phyloP scores from a whole-genome alignment of 2,329 filamentous ascomycete genomes.

The Neonectria magnoliae region DNA sequence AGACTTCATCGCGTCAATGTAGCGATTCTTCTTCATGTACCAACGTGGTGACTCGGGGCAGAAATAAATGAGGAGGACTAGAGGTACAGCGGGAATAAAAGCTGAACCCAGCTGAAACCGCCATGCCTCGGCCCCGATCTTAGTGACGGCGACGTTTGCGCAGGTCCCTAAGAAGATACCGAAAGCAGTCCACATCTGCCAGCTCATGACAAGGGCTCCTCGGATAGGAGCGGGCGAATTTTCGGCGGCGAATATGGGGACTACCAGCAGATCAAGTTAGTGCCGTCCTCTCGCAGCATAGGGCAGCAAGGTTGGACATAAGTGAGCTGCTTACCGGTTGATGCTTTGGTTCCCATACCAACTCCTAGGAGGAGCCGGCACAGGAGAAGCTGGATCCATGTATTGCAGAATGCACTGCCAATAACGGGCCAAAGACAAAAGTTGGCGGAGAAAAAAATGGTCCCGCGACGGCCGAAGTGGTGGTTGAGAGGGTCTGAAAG shows the following conservation, averaged over 20 bases:
- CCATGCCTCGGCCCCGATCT: conserved; percentile 59
- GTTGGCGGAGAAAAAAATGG: conserved; percentile 78
- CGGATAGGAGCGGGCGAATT: conserved; percentile 75
- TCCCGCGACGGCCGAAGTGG: conserved; percentile 55
- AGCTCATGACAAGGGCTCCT: conserved; percentile 83
- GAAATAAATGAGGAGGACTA: conserved; percentile 68
- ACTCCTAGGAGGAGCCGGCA: conserved; percentile 79
- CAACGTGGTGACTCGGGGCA: conserved; percentile 74
- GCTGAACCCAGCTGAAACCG: conserved; percentile 72
- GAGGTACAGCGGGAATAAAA: conserved; percentile 68
- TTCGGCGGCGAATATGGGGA: conserved; percentile 81
- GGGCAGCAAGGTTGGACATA: neutral
- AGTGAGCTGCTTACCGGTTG: conserved; percentile 56
- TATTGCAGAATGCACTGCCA: conserved; percentile 75
- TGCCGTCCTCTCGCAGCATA: neutral
- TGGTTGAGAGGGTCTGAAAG: conserved; percentile 70
- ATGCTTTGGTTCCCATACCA: conserved; percentile 79
- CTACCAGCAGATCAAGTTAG: conserved; percentile 50
- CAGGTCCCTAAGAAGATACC: conserved; percentile 71
- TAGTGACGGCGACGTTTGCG: conserved; percentile 62
- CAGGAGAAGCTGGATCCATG: conserved; percentile 76
- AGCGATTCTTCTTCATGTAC: conserved; percentile 73
- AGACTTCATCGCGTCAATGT: conserved; percentile 68
- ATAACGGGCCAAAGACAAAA: conserved; percentile 77
- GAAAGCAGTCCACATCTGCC: conserved; percentile 76